Evolutionary conservation across 2,329 filamentous ascomycete species (phyloP).

Genomic region (Lasiodiplodia hormozganensis): DNA sequence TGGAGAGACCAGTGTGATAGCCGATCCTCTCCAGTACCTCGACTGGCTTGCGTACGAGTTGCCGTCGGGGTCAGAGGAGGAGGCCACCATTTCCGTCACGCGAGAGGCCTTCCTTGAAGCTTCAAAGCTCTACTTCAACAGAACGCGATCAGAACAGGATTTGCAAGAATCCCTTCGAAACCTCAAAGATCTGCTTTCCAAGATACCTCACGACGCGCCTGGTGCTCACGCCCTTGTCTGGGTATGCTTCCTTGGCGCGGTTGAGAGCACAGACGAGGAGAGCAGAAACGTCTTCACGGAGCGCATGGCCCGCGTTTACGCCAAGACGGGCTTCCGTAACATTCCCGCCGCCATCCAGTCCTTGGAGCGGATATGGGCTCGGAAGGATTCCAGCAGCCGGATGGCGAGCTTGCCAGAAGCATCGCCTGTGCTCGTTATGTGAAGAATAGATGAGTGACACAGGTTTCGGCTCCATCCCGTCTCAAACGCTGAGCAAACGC

Average conservation of each 20-base stretch:
- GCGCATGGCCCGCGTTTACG: conserved; percentile 33
- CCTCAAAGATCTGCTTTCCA: conserved; percentile 25
- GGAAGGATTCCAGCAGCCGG: conserved; percentile 30
- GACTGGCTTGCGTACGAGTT: conserved; percentile 32
- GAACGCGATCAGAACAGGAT: neutral
- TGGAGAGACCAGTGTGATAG: conserved; percentile 31
- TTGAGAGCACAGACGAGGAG: conserved; percentile 30
- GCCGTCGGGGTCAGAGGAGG: conserved; percentile 4
- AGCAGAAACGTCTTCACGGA: conserved; percentile 33
- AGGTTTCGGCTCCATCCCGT: neutral
- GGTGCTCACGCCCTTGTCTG: conserved; percentile 36
- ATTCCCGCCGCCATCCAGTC: conserved; percentile 33
- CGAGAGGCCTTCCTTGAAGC: conserved; percentile 22
- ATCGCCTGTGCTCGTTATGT: conserved; percentile 35
- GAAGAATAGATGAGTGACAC: neutral
- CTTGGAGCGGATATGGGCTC: conserved; percentile 32
- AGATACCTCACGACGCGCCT: conserved; percentile 30
- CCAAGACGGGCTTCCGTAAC: conserved; percentile 34
- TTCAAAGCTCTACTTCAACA: conserved; percentile 21
- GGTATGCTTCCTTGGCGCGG: conserved; percentile 36
- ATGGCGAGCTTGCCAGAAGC: conserved; percentile 31
- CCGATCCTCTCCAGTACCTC: conserved; percentile 30
- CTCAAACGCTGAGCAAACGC: neutral
- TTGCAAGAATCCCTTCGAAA: neutral
- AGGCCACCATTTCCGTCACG: conserved; percentile 30